Evolutionary conservation across 1,284 basidiomycete species (phyloP).

Genomic region (Cryptococcus jaspeensis): DNA sequence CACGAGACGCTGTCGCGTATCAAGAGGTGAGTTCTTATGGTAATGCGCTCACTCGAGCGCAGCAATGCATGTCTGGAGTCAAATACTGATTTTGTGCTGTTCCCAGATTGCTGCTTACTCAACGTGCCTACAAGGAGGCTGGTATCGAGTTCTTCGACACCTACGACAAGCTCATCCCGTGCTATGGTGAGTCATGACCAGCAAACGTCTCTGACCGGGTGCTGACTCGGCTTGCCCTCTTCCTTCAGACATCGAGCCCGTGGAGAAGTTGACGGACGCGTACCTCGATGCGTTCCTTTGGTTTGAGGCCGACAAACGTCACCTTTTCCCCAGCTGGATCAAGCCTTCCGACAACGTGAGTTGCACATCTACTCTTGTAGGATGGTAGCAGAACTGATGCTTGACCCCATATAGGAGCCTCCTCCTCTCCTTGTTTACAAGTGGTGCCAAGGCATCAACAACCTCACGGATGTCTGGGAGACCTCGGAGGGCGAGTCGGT

Average conservation of each 20-base stretch:
- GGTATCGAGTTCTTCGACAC: constrained; percentile 84
- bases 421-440: constrained; percentile 96
- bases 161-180: constrained; percentile 95
- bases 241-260: constrained; percentile 83
- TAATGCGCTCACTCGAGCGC: too few relatives aligned
- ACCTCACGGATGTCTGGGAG: constrained; percentile 88
- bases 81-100: too few relatives aligned
- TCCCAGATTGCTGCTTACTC: constrained; percentile 70
- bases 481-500: constrained; percentile 93
- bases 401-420: constrained; percentile 64
- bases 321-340: constrained; percentile 95
- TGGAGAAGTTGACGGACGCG: constrained; percentile 97
- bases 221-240: neutral
- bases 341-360: constrained; percentile 73
- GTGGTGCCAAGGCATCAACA: constrained; percentile 60
- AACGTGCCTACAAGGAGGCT: constrained; percentile 94
- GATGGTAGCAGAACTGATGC: too few relatives aligned
- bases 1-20: constrained; percentile 78
- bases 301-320: constrained; percentile 87
- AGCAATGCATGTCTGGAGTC: too few relatives aligned
- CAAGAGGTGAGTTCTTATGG: constrained; percentile 60
- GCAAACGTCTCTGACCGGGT: neutral
- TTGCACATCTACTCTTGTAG: too few relatives aligned
- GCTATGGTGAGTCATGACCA: constrained; percentile 57
- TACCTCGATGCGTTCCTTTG: constrained; percentile 81